phyloP scores from a whole-genome alignment of 306 rosid species.

The Glycine soja region DNA sequence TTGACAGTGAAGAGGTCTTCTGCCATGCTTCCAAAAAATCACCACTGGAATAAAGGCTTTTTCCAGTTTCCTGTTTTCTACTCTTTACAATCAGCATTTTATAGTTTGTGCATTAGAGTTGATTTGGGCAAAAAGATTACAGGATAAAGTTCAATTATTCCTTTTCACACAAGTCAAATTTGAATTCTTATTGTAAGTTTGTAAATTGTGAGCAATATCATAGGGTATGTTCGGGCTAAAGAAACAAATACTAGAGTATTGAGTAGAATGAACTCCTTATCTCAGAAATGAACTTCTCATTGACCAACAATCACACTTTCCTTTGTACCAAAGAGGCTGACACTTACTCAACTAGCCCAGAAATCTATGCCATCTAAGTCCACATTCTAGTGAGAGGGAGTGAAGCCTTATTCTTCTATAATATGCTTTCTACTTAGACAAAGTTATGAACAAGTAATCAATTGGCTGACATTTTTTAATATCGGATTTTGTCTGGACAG shows the following conservation, averaged over 20 bases:
- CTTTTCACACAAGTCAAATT: neutral
- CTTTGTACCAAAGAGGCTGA: neutral
- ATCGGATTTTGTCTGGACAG: slow-evolving; percentile 25
- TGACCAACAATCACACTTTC: neutral
- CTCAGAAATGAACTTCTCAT: neutral
- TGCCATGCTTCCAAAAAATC: slow-evolving; percentile 1
- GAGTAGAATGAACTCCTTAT: no score
- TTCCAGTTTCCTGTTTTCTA: neutral
- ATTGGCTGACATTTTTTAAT: slow-evolving; percentile 33
- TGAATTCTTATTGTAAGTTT: no score
- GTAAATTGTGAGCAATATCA: no score
- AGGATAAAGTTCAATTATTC: neutral
- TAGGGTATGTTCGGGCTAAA: neutral
- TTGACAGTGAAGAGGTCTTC: neutral
- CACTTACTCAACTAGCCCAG: neutral
- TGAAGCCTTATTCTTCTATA: neutral
- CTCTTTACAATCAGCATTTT: neutral
- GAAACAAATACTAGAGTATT: neutral
- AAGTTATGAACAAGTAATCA: neutral
- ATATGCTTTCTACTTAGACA: neutral
- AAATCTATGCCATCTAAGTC: neutral
- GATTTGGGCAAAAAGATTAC: neutral
- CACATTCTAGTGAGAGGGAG: neutral
- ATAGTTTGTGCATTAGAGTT: neutral
- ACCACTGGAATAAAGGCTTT: neutral